These are phyloP conservation scores for Rhynchospora breviuscula DNA, from an alignment of 176 grass and related monocot genomes.

Conservation along the genomic window DNA sequence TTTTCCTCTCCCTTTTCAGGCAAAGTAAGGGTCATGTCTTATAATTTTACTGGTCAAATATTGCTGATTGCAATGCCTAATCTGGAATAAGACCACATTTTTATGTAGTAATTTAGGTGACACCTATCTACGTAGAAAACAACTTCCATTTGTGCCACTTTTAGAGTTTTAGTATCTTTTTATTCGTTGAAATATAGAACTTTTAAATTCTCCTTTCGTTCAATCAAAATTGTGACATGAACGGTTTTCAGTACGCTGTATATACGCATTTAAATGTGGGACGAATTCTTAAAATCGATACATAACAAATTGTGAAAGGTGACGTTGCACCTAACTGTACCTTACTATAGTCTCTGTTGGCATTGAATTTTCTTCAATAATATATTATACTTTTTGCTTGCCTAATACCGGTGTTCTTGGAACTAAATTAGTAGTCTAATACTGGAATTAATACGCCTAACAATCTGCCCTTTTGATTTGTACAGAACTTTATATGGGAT, in stretches of 20 bases:
- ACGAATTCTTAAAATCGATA: background rate
- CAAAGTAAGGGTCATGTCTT: background rate
- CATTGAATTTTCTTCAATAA: background rate
- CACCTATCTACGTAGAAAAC: background rate
- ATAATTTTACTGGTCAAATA: background rate
- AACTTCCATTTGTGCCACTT: background rate
- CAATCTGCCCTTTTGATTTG: background rate
- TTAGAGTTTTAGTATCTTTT: background rate
- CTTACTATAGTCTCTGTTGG: background rate
- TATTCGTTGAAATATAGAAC: background rate
- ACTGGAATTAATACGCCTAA: background rate
- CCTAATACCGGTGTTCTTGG: background rate
- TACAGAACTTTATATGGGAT: background rate
- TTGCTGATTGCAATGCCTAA: background rate
- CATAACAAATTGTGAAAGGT: constrained; percentile 7
- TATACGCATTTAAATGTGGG: background rate
- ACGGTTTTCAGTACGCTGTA: background rate
- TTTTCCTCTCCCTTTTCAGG: too few species aligned
- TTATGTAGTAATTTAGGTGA: background rate
- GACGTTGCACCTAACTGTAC: background rate
- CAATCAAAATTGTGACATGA: background rate
- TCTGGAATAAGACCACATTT: background rate
- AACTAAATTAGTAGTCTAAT: background rate
- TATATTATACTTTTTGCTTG: background rate
- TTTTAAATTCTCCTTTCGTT: background rate